Base-by-base conservation (phyloP, 1,284 basidiomycete species). In the Ustilago lituana region DNA sequence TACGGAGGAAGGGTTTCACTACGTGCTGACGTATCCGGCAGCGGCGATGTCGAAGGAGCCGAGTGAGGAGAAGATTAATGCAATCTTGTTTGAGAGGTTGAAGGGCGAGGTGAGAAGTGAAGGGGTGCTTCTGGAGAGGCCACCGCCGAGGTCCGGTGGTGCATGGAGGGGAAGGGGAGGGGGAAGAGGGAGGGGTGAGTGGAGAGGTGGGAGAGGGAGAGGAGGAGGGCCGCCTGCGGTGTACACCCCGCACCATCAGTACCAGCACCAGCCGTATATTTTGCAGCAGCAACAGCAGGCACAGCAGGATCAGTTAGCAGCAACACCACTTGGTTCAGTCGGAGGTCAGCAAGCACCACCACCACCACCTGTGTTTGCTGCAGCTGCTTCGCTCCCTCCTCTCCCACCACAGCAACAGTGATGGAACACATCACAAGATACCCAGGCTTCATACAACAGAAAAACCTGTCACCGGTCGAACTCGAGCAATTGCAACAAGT, bases 1-100 rank as follows among this genome's bases (percentile, higher is more conserved):
- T 3, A 26, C 39, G 5, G 48, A 65, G 17, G 67, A 70, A 51
- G 67, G 67, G 0, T 70, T 65, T 20, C 26, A 65, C 6, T 62
- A 65, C n/a, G 57, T 51, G 29, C n/a, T 70, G 23, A 41, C 48
- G n/a, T 57, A 39, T 15, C 58, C 57, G 5, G 60, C 62, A 17
- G 48, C 45, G 4, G 51, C 50, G 14, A 51, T 70, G 48, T 43
- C 48, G 19, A 51, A 12, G 31, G 32, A 58, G 20, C 58, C 62
- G 26, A 53, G 47, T 24, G 19, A 17, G 36, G 43, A 44, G 7
- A 48, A 65, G 51, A 48, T 65, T 22, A 31, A 48, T 11, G 36
- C 22, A 23, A 54, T 63, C 5, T 33, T 70, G 45, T 48, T 64
- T 10, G 35, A 50, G 11, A 46, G 50, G 26, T 29, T 70, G 33